Base-by-base conservation (phyloP, 164 flowering plant species). In the Umbilicus rupestris region DNA sequence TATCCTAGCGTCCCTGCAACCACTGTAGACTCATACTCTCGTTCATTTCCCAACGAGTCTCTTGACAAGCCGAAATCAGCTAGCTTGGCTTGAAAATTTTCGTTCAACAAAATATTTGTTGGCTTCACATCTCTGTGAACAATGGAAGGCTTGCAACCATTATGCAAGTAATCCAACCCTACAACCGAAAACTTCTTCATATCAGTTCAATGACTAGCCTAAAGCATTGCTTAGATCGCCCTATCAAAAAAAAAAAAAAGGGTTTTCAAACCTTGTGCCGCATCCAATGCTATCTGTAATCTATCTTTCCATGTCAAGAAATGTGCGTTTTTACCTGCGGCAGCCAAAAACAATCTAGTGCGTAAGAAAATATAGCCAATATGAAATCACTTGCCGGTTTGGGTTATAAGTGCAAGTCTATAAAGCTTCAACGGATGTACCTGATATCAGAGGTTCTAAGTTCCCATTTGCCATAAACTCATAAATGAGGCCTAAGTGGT, bases 381-480 rank as follows among this genome's bases (percentile, higher is more conserved):
- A 6, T 37, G 6, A 20, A 20, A 41, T 17, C 29, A 4, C 30
- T 29, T 4, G 7, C 42, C 22, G 1, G 9, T 28, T 49, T 47
- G 12, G n/a, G 8, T n/a, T 33, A 66, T 28, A 58, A 5, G 19
- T 7, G 26, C 16, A 15, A 12, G n/a, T 59, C 24, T n/a, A 24
- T 37, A 59, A 67, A 26, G 37, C 33, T 44, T 7, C 26, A 28
- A 24, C 28, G 28, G n/a, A 22, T 20, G 17, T 57, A 74, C 73
- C 73, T 64, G 73, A 58, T 19, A 74, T 39, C 63, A 44, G 66
- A 37, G 67, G 46, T 41, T 66, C 59, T 33, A 68, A 63, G 60
- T 71, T 72, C 24, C 77, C 79, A 39, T 74, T 73, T 60, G 71
- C 70, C 75, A 77, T 71, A 69, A 52, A 77, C 63, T 77, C 77